These are phyloP conservation scores for Sporothrix mexicana DNA, from an alignment of 2,329 filamentous ascomycete genomes.

Conservation along the genomic window DNA sequence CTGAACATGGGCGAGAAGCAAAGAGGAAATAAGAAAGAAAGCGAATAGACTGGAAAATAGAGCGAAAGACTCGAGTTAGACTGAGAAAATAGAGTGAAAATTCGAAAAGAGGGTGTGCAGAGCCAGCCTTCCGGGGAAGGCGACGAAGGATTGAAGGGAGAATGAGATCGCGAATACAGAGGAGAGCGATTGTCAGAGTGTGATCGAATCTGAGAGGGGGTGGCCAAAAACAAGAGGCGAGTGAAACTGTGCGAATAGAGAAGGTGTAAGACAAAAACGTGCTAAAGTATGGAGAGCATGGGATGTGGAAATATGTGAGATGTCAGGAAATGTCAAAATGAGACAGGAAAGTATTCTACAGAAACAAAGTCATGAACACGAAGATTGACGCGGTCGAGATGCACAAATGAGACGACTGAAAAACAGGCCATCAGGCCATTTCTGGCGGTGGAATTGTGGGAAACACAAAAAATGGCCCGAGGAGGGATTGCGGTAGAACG, in stretches of 20 bases:
- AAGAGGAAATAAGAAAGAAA: not conserved
- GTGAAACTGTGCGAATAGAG: too few relatives aligned
- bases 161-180: not conserved
- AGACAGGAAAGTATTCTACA: too few relatives aligned
- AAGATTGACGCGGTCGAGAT: not conserved
- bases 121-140: not conserved
- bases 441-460: not conserved
- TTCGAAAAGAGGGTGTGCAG: not conserved
- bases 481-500: not conserved
- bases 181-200: not conserved
- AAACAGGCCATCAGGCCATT: constrained; percentile 8
- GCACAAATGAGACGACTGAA: not conserved
- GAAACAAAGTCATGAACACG: not conserved
- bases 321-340: not conserved
- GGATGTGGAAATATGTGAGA: not conserved
- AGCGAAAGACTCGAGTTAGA: too few relatives aligned
- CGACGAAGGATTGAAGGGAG: not conserved
- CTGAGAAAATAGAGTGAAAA: too few relatives aligned
- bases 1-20: not conserved
- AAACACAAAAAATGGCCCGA: constrained; percentile 10
- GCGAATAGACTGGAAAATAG: not conserved
- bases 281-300: not conserved
- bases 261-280: too few relatives aligned
- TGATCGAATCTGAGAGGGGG: not conserved
- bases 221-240: too few relatives aligned